Base-by-base conservation (phyloP, 305 asterid genomes). In the Plantago rigida region DNA sequence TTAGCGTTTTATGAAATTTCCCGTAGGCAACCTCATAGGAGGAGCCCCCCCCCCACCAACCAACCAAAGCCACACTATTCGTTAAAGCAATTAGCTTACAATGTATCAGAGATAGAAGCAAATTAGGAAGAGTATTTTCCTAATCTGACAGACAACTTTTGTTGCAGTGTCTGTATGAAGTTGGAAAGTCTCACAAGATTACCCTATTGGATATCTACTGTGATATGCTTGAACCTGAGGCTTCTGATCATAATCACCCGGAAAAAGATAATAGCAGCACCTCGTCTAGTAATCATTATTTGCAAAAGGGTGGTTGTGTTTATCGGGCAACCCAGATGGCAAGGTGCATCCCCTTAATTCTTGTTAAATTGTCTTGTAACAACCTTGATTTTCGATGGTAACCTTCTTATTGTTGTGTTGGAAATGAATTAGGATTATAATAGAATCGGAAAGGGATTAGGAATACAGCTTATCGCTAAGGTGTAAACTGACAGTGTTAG, bases 121-220 rank as follows among this genome's bases (percentile, higher is more conserved):
- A 45, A 59, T 49, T 57, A 68, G 71, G 57, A 64, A 41, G 63
- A 58, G 58, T 0, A 65, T 34, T 26, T 60, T 59, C 63, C 26
- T 47, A 31, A 60, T 63, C 60, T 81, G 76, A 75, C 41, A 46
- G 60, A 42, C 28, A 31, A 54, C 59, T 62, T 66, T 45, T 76
- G 29, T 73, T 66, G 80, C 90, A 90, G 97, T 86, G 95, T 73
- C 72, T 92, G 68, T 66, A 75, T 65, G 96, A 88, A 84, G 94
- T 82, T 71, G 90, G 84, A 74, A 88, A 76, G 77, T 71, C 67
- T 66, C 74, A 70, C 59, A 82, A 81, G 73, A 70, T 78, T 63
- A 65, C 84, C 56, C 75, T 92, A 70, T 70, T 88, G 60, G 94
- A 92, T 74, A 48, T 88, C 62, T 84, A 78, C 78, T 81, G 89